Conservation (phyloP, 2,329 filamentous ascomycete species). For the Dactylellina parvicollis region DNA sequence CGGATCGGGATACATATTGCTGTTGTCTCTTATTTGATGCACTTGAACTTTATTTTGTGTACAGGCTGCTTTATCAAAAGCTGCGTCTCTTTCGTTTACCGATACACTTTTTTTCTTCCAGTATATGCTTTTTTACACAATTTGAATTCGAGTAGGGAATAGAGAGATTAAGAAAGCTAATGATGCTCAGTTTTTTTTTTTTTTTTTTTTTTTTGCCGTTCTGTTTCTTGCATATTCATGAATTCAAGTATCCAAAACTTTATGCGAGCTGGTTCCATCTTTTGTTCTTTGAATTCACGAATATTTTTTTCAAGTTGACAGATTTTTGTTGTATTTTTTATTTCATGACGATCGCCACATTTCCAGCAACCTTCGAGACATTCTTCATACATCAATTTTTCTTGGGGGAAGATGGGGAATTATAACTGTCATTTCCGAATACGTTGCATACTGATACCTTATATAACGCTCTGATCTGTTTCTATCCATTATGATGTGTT, state of each 20-base stretch:
- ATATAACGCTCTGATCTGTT: background rate
- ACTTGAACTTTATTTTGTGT: conserved; percentile 17
- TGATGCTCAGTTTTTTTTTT: too few species aligned
- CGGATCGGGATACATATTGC: conserved; percentile 51
- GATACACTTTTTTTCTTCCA: conserved; percentile 36
- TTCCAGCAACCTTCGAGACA: background rate
- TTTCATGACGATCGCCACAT: background rate
- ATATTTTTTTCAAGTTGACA: too few species aligned
- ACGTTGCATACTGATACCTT: background rate
- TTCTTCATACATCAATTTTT: background rate
- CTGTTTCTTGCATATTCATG: conserved; percentile 4
- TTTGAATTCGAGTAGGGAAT: conserved; percentile 33
- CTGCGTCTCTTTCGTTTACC: conserved; percentile 28
- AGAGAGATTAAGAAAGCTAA: conserved; percentile 50
- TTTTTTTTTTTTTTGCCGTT: conserved; percentile 18
- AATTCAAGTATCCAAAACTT: conserved; percentile 48
- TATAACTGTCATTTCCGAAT: conserved; percentile 31
- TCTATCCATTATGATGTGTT: too few species aligned
- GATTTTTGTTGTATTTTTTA: too few species aligned
- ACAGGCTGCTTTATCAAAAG: conserved; percentile 45
- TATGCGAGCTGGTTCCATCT: conserved; percentile 49
- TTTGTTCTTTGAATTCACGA: conserved; percentile 37
- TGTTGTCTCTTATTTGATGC: conserved; percentile 14
- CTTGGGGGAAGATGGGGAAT: background rate
- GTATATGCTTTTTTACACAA: conserved; percentile 19